phyloP scores from a whole-genome alignment of 768 basidiomycete genomes.

The Coprinopsis marcescibilis region DNA sequence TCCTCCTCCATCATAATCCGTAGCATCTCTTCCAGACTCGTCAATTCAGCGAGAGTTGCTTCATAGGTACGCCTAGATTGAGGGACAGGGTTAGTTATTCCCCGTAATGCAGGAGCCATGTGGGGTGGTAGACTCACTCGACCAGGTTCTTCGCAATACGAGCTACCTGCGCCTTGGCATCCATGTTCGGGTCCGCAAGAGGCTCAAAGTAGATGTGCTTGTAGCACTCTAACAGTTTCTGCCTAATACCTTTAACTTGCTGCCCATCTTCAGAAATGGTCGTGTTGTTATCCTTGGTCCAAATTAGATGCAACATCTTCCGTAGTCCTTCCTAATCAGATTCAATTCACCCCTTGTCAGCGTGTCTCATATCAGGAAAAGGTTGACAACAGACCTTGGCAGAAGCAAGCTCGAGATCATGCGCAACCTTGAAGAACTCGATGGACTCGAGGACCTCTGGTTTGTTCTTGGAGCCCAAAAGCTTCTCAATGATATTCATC shows the following conservation, averaged over 20 bases:
- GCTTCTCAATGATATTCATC: constrained; percentile 64
- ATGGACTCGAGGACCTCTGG: constrained; percentile 79
- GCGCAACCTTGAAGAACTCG: constrained; percentile 82
- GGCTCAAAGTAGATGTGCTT: constrained; percentile 84
- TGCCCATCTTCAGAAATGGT: constrained; percentile 58
- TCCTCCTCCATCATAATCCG: constrained; percentile 91
- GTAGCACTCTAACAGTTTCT: constrained; percentile 86
- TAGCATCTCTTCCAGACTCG: constrained; percentile 95
- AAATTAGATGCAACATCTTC: constrained; percentile 95
- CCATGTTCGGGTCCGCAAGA: constrained; percentile 58
- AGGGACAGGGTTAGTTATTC: too few relatives aligned
- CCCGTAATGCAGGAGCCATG: too few relatives aligned
- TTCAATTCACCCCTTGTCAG: not conserved
- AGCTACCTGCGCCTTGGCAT: constrained; percentile 82
- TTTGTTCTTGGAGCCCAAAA: constrained; percentile 85
- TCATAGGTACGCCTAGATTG: constrained; percentile 79
- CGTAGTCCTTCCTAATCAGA: constrained; percentile 70
- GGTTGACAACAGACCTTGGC: constrained; percentile 51
- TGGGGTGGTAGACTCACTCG: constrained; percentile 52
- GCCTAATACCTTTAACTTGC: constrained; percentile 84
- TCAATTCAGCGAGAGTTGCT: constrained; percentile 90
- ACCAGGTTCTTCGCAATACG: constrained; percentile 96
- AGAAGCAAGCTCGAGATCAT: constrained; percentile 73
- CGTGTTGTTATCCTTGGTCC: constrained; percentile 87
- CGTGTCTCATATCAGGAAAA: constrained; percentile 3